These are phyloP conservation scores for Fusarium nelsonii DNA, from an alignment of 2,329 filamentous ascomycete genomes.

Conservation along the genomic window DNA sequence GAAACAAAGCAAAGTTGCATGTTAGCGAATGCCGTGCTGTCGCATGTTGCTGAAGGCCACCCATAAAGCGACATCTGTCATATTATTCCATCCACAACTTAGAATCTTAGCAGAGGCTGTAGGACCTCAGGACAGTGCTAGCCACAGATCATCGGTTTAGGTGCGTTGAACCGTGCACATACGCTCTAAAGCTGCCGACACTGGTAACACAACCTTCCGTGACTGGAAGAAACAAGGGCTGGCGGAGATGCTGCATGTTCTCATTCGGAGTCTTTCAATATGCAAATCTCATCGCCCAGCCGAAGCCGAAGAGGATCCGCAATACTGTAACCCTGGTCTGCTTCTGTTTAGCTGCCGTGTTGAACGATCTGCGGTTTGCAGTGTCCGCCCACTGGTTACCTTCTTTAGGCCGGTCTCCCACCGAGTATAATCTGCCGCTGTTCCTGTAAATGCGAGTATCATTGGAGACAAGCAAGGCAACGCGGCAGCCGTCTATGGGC, in stretches of 20 bases:
- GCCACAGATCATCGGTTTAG: constrained; percentile 38
- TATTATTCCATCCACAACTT: constrained; percentile 22
- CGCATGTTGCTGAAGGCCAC: constrained; percentile 24
- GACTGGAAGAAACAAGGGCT: constrained; percentile 39
- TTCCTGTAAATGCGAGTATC: constrained; percentile 30
- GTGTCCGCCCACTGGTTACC: constrained; percentile 32
- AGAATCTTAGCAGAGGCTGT: constrained; percentile 20
- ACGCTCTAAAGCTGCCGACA: constrained; percentile 44
- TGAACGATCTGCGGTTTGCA: constrained; percentile 47
- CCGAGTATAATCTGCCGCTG: constrained; percentile 40
- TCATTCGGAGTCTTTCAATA: constrained; percentile 36
- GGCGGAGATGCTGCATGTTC: constrained; percentile 45
- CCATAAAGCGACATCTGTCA: constrained; percentile 36
- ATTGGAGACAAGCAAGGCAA: constrained; percentile 39
- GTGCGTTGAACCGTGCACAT: constrained; percentile 46
- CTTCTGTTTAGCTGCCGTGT: constrained; percentile 41
- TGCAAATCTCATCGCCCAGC: constrained; percentile 40
- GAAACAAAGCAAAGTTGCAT: constrained; percentile 32
- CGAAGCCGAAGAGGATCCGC: constrained; percentile 42
- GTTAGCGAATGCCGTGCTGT: constrained; percentile 19
- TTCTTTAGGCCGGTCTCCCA: constrained; percentile 32
- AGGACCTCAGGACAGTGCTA: constrained; percentile 13
- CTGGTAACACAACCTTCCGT: constrained; percentile 34
- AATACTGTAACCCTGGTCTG: constrained; percentile 42
- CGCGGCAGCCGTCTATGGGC: constrained; percentile 42